phyloP scores from a whole-genome alignment of 768 basidiomycete genomes.

The Rhizopogon vesiculosus region DNA sequence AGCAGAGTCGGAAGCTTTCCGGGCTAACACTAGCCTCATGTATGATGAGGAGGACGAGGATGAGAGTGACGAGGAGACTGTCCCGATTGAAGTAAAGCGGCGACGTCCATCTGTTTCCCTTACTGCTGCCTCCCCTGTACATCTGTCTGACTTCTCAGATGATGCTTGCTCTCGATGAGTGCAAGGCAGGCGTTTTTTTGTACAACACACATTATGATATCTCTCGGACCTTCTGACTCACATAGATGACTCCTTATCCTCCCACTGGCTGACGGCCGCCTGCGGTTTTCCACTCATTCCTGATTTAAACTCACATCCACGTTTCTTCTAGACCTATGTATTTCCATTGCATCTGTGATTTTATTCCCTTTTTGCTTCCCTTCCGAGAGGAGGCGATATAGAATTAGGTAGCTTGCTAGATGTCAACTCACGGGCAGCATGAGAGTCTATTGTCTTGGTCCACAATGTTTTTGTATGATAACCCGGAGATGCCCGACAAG shows the following conservation, averaged over 20 bases:
- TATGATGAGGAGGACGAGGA: constrained; percentile 29
- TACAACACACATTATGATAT: constrained; percentile 2
- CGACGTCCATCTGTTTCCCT: constrained; percentile 28
- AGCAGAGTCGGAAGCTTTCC: constrained; percentile 17
- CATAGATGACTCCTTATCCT: not conserved
- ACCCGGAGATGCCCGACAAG: no score
- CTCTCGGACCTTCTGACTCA: constrained; percentile 1
- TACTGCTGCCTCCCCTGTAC: constrained; percentile 18
- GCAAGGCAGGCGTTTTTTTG: not conserved
- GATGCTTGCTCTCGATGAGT: not conserved
- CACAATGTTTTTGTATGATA: not conserved
- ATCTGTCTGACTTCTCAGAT: constrained; percentile 15
- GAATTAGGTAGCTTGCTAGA: constrained; percentile 1
- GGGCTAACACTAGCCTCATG: constrained; percentile 28
- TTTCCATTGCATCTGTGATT: constrained; percentile 3
- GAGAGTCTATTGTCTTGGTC: not conserved
- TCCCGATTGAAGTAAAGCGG: constrained; percentile 30
- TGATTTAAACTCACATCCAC: not conserved
- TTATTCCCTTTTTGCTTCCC: not conserved
- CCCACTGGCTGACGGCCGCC: not conserved
- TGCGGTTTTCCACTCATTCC: constrained; percentile 2
- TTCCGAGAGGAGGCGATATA: not conserved
- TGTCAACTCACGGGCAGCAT: not conserved
- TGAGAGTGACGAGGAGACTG: constrained; percentile 31
- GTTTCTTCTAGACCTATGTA: constrained; percentile 2